Conservation (phyloP, 768 basidiomycete species). For the Rhizopogon vulgaris region DNA sequence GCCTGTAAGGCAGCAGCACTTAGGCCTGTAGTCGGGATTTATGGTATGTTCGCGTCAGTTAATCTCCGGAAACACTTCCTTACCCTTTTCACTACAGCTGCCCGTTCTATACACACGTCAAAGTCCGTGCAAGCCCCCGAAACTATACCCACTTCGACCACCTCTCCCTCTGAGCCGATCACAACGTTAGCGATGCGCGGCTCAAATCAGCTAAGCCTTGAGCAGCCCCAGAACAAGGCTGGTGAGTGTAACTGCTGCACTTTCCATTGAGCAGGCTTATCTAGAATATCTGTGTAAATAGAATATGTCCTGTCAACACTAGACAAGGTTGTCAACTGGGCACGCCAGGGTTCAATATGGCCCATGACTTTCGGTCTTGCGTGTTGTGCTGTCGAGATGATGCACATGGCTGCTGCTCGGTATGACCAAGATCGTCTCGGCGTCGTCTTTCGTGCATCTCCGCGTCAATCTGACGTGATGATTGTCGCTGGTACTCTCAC, state of each 20-base stretch:
- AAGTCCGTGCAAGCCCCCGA: slow-evolving; percentile 35
- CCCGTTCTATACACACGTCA: slow-evolving; percentile 54
- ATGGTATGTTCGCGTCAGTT: slow-evolving; percentile 26
- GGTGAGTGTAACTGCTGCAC: slow-evolving; percentile 40
- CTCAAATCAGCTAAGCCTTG: slow-evolving; percentile 80
- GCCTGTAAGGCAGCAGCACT: slow-evolving; percentile 40
- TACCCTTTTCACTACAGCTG: slow-evolving; percentile 26
- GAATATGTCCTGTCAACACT: slow-evolving; percentile 96
- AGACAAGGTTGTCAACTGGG: slow-evolving; percentile 98
- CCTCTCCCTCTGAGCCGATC: slow-evolving; percentile 45
- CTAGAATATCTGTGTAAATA: slow-evolving; percentile 20
- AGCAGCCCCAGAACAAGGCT: slow-evolving; percentile 85
- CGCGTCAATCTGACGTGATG: slow-evolving; percentile 96
- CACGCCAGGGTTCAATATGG: slow-evolving; percentile 97
- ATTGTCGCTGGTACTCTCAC: slow-evolving; percentile 98
- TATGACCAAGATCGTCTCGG: slow-evolving; percentile 98
- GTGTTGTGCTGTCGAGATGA: slow-evolving; percentile 99
- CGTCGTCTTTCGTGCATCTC: slow-evolving; percentile 98
- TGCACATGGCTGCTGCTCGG: slow-evolving; percentile 99
- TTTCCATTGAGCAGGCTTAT: background rate
- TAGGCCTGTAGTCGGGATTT: slow-evolving; percentile 37
- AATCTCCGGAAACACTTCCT: slow-evolving; percentile 9
- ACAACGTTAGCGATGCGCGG: slow-evolving; percentile 70
- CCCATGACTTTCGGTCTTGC: slow-evolving; percentile 99
- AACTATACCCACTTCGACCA: slow-evolving; percentile 35